A percentile compares a stretch with the other conserved stretches of the same genome.
These are phyloP conservation scores for Coemansia reversa DNA, from an alignment of 192 early-diverging fungal species.

Conservation along the genomic window DNA sequence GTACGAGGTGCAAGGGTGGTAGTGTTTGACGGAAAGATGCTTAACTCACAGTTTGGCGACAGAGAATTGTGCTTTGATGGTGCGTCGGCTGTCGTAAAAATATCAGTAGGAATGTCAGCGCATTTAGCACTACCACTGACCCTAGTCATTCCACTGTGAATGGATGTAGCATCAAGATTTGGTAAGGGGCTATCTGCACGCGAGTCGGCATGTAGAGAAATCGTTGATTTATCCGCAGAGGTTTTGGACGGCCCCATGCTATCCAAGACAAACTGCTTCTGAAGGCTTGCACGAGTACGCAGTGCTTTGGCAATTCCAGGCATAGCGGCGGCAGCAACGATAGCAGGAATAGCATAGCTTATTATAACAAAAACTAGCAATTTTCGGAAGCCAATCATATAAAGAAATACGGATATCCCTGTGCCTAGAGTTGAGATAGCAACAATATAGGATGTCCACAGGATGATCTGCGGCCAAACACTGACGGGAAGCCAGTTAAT, in stretches of 20 bases:
- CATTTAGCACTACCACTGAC: constrained; percentile 6
- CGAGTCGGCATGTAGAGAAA: neutral
- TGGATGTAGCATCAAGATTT: neutral
- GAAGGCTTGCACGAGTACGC: neutral
- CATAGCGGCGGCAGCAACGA: neutral
- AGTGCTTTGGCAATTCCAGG: constrained; percentile 2
- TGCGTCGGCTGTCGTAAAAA: neutral
- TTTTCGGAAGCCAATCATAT: constrained; percentile 2
- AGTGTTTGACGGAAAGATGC: constrained; percentile 3
- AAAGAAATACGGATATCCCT: constrained; percentile 10
- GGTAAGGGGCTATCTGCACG: neutral
- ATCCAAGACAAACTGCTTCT: neutral
- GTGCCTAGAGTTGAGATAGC: neutral
- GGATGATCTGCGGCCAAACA: constrained; percentile 9
- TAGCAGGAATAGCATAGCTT: neutral
- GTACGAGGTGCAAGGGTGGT: neutral
- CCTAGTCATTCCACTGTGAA: constrained; percentile 5
- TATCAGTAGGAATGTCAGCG: neutral
- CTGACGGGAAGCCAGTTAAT: constrained; percentile 30
- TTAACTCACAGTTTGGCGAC: constrained; percentile 1
- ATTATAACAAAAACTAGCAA: constrained; percentile 1
- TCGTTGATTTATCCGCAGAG: neutral
- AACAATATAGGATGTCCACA: constrained; percentile 18
- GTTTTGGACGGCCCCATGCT: neutral
- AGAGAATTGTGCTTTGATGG: neutral